phyloP scores from a whole-genome alignment of 768 basidiomycete genomes.

The Tephrocybe rancida region DNA sequence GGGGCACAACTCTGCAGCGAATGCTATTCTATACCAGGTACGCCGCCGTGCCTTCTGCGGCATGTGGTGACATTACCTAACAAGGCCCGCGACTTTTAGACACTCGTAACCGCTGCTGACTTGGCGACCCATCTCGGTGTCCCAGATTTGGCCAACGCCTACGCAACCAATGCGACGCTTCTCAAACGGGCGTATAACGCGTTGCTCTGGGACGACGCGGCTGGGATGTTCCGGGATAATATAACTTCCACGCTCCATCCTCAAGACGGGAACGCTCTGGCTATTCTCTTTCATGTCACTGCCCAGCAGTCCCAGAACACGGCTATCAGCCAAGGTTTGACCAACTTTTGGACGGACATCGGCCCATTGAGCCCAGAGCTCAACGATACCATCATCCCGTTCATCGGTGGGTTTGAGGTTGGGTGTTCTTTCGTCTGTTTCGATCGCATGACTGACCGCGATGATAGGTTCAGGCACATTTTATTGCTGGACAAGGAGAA shows the following conservation, averaged over 20 bases:
- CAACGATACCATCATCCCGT: constrained; percentile 53
- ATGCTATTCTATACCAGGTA: constrained; percentile 46
- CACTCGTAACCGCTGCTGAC: constrained; percentile 35
- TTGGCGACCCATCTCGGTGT: constrained; percentile 33
- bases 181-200: constrained; percentile 44
- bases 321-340: constrained; percentile 40
- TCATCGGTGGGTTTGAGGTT: constrained; percentile 48
- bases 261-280: constrained; percentile 53
- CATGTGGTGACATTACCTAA: constrained; percentile 37
- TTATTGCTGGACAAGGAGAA: constrained; percentile 45
- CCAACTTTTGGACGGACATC: constrained; percentile 48
- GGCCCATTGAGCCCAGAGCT: constrained; percentile 51
- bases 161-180: constrained; percentile 33
- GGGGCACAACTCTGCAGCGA: constrained; percentile 50
- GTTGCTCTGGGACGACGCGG: constrained; percentile 43
- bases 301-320: constrained; percentile 36
- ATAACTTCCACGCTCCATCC: constrained; percentile 41
- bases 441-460: too few relatives aligned
- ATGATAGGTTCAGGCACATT: constrained; percentile 51
- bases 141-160: constrained; percentile 23
- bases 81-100: constrained; percentile 26
- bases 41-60: constrained; percentile 29
- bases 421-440: not conserved
- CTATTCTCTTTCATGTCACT: constrained; percentile 49
- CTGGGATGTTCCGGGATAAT: constrained; percentile 52